Evolutionary conservation across 1,139 yeast species (phyloP).

Genomic region (Kodamaea fungicola): DNA sequence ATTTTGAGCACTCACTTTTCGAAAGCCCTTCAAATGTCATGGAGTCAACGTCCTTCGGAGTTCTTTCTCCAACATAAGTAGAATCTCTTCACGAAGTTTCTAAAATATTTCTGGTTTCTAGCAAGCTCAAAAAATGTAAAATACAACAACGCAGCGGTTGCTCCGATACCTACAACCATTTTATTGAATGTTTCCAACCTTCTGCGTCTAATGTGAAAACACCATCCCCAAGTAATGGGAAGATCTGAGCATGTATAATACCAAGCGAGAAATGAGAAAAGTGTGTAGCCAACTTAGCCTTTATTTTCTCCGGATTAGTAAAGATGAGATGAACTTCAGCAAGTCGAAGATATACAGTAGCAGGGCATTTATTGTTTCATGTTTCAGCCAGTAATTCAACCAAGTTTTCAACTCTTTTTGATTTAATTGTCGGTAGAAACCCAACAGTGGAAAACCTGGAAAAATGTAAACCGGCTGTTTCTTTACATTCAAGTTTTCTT

Average conservation of each 20-base stretch:
- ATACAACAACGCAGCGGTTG: slow-evolving; percentile 44
- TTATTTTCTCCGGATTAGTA: slow-evolving; percentile 19
- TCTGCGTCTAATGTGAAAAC: slow-evolving; percentile 54
- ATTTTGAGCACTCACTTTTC: slow-evolving; percentile 43
- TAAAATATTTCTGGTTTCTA: slow-evolving; percentile 30
- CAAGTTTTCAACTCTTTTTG: slow-evolving; percentile 11
- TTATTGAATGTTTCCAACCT: slow-evolving; percentile 55
- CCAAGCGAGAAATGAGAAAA: slow-evolving; percentile 22
- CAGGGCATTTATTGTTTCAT: slow-evolving; percentile 1
- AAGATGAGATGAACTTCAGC: slow-evolving; percentile 12
- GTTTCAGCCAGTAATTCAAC: slow-evolving; percentile 10
- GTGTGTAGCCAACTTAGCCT: slow-evolving; percentile 22
- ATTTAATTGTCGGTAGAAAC: slow-evolving; percentile 7
- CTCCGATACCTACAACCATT: slow-evolving; percentile 44
- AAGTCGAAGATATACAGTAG: slow-evolving; percentile 8
- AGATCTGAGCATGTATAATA: slow-evolving; percentile 18
- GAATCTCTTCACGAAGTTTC: slow-evolving; percentile 30
- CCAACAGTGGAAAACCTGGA: slow-evolving; percentile 9
- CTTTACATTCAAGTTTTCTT: slow-evolving; percentile 20
- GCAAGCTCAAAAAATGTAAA: slow-evolving; percentile 39
- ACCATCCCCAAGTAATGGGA: slow-evolving; percentile 31
- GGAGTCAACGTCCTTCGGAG: slow-evolving; percentile 22
- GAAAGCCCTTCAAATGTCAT: slow-evolving; percentile 47
- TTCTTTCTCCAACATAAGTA: slow-evolving; percentile 30
- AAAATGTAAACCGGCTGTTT: slow-evolving; percentile 8